These are phyloP conservation scores for Sugiyamaella japonica DNA, from an alignment of 1,139 yeast genomes.

Conservation along the genomic window DNA sequence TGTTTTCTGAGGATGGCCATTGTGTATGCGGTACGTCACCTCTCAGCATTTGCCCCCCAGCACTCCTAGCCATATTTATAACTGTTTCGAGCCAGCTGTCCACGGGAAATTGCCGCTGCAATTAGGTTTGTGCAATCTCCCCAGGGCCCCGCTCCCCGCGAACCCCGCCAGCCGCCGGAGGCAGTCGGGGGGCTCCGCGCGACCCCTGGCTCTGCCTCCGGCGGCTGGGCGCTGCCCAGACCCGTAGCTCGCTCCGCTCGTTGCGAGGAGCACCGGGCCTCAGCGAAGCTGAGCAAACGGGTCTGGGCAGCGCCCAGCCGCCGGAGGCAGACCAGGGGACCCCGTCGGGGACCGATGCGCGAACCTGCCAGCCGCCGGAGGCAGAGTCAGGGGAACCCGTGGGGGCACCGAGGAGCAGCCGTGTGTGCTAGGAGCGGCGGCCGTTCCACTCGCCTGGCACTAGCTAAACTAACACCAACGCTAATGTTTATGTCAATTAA, in stretches of 20 bases:
- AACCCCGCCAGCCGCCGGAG: not conserved
- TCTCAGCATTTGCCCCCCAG: too few species aligned
- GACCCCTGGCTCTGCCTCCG: not conserved
- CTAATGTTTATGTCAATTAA: too few species aligned
- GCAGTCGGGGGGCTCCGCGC: not conserved
- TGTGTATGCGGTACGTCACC: not conserved
- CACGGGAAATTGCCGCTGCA: too few species aligned
- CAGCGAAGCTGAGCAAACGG: not conserved
- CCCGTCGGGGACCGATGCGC: too few species aligned
- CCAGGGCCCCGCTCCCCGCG: not conserved
- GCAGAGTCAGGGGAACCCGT: too few species aligned
- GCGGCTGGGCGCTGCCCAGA: not conserved
- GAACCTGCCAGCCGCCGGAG: constrained; percentile 5
- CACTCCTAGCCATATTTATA: not conserved
- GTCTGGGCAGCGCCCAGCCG: not conserved
- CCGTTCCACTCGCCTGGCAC: too few species aligned
- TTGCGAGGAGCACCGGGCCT: not conserved
- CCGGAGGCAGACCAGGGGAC: not conserved
- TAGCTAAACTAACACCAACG: too few species aligned
- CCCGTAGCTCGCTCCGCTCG: not conserved
- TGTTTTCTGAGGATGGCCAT: constrained; percentile 2
- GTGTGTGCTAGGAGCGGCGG: too few species aligned
- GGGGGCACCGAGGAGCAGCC: too few species aligned
- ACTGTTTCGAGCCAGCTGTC: too few species aligned
- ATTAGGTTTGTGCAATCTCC: too few species aligned